phyloP scores from a whole-genome alignment of 352 stramenopile species.

The Phytopythium oedochilum region DNA sequence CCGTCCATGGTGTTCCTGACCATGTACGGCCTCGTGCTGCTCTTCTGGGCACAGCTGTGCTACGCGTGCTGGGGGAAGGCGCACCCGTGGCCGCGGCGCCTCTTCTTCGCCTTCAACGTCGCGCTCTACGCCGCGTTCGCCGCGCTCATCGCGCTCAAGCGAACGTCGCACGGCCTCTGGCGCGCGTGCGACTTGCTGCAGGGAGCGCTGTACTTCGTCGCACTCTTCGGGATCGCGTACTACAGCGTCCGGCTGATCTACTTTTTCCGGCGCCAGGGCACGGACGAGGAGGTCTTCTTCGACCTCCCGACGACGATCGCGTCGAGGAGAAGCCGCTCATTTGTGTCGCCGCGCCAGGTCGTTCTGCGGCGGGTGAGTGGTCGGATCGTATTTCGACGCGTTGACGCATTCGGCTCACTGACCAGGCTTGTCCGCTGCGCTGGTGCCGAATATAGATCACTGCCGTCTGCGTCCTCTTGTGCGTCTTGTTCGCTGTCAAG shows the following conservation, averaged over 20 bases:
- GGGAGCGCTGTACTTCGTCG: slow-evolving; percentile 54
- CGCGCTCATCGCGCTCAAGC: slow-evolving; percentile 38
- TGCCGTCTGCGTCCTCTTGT: slow-evolving; percentile 65
- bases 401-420: too few relatives aligned
- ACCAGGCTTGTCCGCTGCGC: not conserved
- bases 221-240: slow-evolving; percentile 68
- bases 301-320: slow-evolving; percentile 40
- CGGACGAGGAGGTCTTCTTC: slow-evolving; percentile 81
- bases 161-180: slow-evolving; percentile 50
- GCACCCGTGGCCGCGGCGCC: slow-evolving; percentile 60
- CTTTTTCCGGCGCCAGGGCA: slow-evolving; percentile 72
- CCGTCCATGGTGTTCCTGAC: slow-evolving; percentile 80
- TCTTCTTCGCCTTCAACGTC: slow-evolving; percentile 80
- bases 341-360: slow-evolving; percentile 39
- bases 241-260: slow-evolving; percentile 77
- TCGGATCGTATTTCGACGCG: too few relatives aligned
- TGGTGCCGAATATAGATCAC: slow-evolving; percentile 66
- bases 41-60: slow-evolving; percentile 84
- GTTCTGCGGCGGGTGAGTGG: slow-evolving; percentile 54
- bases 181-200: slow-evolving; percentile 65
- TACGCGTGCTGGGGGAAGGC: slow-evolving; percentile 77
- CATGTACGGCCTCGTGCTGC: slow-evolving; percentile 81
- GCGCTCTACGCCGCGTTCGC: slow-evolving; percentile 58
- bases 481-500: slow-evolving; percentile 63
- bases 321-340: slow-evolving; percentile 10